Base-by-base conservation (phyloP, 73 alveolate species). In the Paramecium biaurelia region DNA sequence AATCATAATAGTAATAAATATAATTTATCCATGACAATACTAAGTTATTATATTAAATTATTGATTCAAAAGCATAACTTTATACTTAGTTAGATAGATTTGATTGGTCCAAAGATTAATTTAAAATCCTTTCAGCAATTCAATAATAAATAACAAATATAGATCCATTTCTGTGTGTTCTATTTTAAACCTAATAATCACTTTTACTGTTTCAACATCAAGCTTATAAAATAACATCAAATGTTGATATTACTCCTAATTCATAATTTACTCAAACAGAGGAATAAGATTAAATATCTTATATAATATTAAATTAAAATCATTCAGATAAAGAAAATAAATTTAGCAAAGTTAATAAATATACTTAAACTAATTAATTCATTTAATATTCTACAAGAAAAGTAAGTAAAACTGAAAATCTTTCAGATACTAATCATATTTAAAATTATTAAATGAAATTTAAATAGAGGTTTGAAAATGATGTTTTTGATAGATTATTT, bases 401-500 rank as follows among this genome's bases (percentile, higher is more conserved):
- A 34, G 18, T 30, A 72, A 35, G 10, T 38, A 12, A 72, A 72
- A 35, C 58, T 72, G 58, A 72, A 14, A 21, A 11, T 32, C 43
- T 67, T 0, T 26, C 8, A 7, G 59, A 20, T 20, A 9, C 32
- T 72, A 37, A 72, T 18, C 41, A 72, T 32, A 3, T 5, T 0
- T 14, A 72, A 8, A 35, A 35, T 8, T 2, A 35, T 37, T 11
- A 32, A 72, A 72, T 32, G 86, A 72, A 35, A 28, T 38, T n/a
- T 30, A 30, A 72, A 72, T 21, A 72, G n/a, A 28, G n/a, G 38
- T 15, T 35, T 34, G 35, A 12, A 14, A 74, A 14, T 28, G 56
- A 79, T 47, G 90, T 45, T 23, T 79, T 20, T 79, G 90, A 79
- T 24, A 79, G 72, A 47, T 79, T 79, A 45, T 79, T 41, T n/a